phyloP scores from a whole-genome alignment of 129 eudicot genomes.

The Cynara cardunculus region DNA sequence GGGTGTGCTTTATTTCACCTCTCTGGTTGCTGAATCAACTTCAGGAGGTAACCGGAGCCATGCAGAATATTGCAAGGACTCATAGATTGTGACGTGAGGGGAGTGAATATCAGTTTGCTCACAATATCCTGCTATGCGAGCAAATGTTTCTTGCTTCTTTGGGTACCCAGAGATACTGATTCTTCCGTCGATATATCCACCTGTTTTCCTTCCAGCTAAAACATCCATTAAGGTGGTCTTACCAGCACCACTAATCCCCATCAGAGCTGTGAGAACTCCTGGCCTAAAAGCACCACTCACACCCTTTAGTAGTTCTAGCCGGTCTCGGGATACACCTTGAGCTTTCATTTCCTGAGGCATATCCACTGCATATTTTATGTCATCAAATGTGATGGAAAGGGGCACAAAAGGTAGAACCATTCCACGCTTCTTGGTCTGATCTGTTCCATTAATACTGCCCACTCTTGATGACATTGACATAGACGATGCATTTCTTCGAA shows the following conservation, averaged over 20 bases:
- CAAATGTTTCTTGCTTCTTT: conserved; percentile 92
- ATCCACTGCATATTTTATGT: conserved; percentile 71
- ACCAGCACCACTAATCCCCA: conserved; percentile 97
- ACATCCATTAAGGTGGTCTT: conserved; percentile 92
- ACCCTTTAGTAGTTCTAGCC: conserved; percentile 71
- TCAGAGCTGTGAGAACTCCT: conserved; percentile 86
- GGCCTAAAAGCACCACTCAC: conserved; percentile 93
- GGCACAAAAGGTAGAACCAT: conserved; percentile 89
- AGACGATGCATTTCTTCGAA: conserved; percentile 25
- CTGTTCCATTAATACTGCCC: conserved; percentile 26
- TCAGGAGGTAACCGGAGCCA: conserved; percentile 93
- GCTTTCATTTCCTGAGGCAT: conserved; percentile 97
- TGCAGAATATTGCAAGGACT: conserved; percentile 78
- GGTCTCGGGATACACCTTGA: conserved; percentile 56
- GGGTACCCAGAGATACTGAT: conserved; percentile 80
- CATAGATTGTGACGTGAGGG: conserved; percentile 77
- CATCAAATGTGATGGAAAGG: conserved; percentile 64
- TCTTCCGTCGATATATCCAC: conserved; percentile 75
- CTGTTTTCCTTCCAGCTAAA: conserved; percentile 86
- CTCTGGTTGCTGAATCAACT: conserved; percentile 53
- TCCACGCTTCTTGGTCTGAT: conserved; percentile 59
- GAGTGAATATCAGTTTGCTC: conserved; percentile 95
- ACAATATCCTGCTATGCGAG: conserved; percentile 88
- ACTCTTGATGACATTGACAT: conserved; percentile 41
- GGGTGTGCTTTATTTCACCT: conserved; percentile 41